Evolutionary conservation across 192 early-diverging fungal species (phyloP).

Genomic region (Obelidium mucronatum): DNA sequence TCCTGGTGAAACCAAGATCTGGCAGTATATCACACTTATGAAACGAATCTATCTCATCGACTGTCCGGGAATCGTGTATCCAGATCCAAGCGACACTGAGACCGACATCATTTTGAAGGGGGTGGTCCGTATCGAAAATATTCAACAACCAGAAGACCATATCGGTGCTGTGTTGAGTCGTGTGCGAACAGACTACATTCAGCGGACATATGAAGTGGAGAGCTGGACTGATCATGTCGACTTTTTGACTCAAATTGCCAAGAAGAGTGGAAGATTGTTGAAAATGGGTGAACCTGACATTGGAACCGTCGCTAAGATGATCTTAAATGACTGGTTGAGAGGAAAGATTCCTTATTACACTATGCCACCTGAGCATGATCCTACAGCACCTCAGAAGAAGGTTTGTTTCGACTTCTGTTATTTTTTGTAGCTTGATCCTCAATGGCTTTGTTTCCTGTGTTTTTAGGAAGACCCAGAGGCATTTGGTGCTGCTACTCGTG

Average conservation of each 20-base stretch:
- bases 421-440: background rate
- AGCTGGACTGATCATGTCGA: slow-evolving; percentile 89
- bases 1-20: slow-evolving; percentile 98
- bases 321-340: slow-evolving; percentile 98
- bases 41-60: slow-evolving; percentile 98
- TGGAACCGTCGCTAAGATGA: slow-evolving; percentile 91
- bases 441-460: slow-evolving; percentile 32
- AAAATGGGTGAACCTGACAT: slow-evolving; percentile 97
- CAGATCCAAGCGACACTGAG: slow-evolving; percentile 85
- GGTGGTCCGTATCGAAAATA: slow-evolving; percentile 92
- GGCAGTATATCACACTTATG: slow-evolving; percentile 99
- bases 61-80: slow-evolving; percentile 97
- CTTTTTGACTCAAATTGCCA: slow-evolving; percentile 89
- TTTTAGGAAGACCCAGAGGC: background rate
- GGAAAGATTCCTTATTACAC: slow-evolving; percentile 97
- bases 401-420: background rate
- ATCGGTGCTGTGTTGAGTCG: slow-evolving; percentile 83
- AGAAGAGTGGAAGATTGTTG: slow-evolving; percentile 86
- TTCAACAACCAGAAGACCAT: slow-evolving; percentile 88
- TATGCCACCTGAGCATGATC: slow-evolving; percentile 70
- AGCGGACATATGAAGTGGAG: slow-evolving; percentile 89
- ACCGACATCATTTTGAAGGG: slow-evolving; percentile 97
- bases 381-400: slow-evolving; percentile 16
- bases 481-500: background rate
- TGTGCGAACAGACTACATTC: slow-evolving; percentile 89